Conservation (phyloP, 176 grass and related monocot genomes). For the Sorghum bicolor region Sorghum_bicolor_NCBIv3 NC_012877.2:50645001-50645500, state of each 20-base stretch:
- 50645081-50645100: neutral
- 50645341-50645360: conserved; percentile 8
- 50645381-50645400: conserved; percentile 23
- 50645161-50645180: neutral
- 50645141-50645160: conserved; percentile 10
- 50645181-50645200: neutral
- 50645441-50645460: neutral
- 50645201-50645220: conserved; percentile 1
- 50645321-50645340: conserved; percentile 24
- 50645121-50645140: conserved; percentile 1
- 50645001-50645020: conserved; percentile 74
- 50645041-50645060: conserved; percentile 74
- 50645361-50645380: neutral
- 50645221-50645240: neutral
- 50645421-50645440: neutral
- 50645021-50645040: conserved; percentile 69
- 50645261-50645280: conserved; percentile 15
- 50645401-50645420: neutral
- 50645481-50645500: neutral
- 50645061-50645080: conserved; percentile 1
- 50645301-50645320: conserved; percentile 42
- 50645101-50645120: neutral
- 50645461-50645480: neutral
- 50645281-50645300: conserved; percentile 24
- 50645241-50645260: conserved; percentile 2